Conservation (phyloP, 768 basidiomycete genomes). For the Tylopilus plumbeoviolaceoides region DNA sequence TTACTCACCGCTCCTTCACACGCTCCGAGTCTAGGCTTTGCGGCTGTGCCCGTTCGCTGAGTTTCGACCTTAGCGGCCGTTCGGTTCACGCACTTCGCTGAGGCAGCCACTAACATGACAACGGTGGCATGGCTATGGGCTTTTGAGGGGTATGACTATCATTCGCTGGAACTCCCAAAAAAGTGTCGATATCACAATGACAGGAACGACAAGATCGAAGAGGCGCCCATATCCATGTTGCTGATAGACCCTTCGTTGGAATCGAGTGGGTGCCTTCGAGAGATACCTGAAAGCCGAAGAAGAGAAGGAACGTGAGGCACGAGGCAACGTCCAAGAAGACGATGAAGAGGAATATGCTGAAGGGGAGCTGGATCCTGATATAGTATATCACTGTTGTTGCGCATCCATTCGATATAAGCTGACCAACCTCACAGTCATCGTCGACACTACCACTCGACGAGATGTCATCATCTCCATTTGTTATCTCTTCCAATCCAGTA, state of each 20-base stretch:
- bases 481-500: conserved; percentile 26
- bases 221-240: too few species aligned
- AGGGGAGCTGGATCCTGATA: conserved; percentile 26
- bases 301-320: conserved; percentile 23
- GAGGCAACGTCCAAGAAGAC: conserved; percentile 16
- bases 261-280: conserved; percentile 26
- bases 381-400: conserved; percentile 15
- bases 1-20: too few species aligned
- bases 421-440: conserved; percentile 19
- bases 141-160: too few species aligned
- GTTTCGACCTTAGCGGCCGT: too few species aligned
- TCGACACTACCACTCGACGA: conserved; percentile 26
- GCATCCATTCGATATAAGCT: neutral
- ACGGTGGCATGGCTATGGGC: too few species aligned
- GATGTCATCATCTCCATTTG: conserved; percentile 23
- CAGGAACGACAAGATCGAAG: too few species aligned
- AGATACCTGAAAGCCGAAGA: conserved; percentile 24
- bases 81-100: too few species aligned
- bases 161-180: too few species aligned
- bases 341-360: conserved; percentile 25
- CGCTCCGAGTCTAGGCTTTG: too few species aligned
- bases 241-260: conserved; percentile 30
- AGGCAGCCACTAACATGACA: too few species aligned
- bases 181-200: too few species aligned
- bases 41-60: too few species aligned